A percentile compares a stretch with the other conserved stretches of the same genome.
These are phyloP conservation scores for Aspergillus fructus DNA, from an alignment of 2,329 filamentous ascomycete species.

Conservation along the genomic window DNA sequence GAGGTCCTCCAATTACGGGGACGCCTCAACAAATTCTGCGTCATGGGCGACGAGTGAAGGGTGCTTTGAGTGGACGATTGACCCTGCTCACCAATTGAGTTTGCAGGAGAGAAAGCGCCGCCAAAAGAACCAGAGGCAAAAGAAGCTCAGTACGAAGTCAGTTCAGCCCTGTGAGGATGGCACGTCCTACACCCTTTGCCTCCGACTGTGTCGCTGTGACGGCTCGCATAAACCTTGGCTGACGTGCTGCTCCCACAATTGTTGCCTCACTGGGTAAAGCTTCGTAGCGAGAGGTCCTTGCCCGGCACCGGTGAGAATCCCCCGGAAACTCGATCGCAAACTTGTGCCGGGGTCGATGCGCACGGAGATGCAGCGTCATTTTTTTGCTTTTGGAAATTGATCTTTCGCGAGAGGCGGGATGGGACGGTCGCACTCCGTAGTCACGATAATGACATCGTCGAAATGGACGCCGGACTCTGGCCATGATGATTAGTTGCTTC, in stretches of 20 bases:
- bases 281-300: constrained; percentile 10
- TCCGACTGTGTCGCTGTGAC: not conserved
- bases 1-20: not conserved
- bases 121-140: not conserved
- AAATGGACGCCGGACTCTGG: not conserved
- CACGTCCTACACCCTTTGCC: constrained; percentile 4
- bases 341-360: constrained; percentile 6
- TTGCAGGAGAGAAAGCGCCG: not conserved
- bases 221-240: constrained; percentile 24
- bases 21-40: not conserved
- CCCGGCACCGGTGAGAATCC: constrained; percentile 29
- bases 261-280: constrained; percentile 13
- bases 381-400: not conserved
- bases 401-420: not conserved
- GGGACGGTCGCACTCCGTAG: not conserved
- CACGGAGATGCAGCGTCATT: constrained; percentile 2
- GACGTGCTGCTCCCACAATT: constrained; percentile 20
- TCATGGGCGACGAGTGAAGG: not conserved
- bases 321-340: constrained; percentile 28
- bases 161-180: constrained; percentile 5
- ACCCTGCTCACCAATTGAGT: not conserved
- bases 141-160: not conserved
- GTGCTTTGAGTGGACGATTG: not conserved
- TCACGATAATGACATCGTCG: not conserved
- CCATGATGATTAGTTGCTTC: not conserved